Evolutionary conservation across 2,329 filamentous ascomycete genomes (phyloP), one percentile per base, ranked within the genome.

Genomic region (Penicillium oxalicum): DNA sequence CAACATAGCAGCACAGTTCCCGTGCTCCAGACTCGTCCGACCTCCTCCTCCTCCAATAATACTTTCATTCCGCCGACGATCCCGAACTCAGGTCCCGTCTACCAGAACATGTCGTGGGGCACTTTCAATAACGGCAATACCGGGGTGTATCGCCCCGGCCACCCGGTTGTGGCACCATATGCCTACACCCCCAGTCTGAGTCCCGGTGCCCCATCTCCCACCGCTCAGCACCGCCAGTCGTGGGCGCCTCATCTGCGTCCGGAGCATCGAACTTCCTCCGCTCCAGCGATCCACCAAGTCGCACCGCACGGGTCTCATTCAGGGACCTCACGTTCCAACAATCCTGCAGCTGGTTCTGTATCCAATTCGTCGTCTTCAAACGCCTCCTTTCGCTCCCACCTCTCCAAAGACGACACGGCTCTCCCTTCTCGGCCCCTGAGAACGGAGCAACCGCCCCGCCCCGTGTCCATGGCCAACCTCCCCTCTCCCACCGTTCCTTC

Each of bases 11-110:
- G 78, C 70, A 83, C 86, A 59, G 78, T 83, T 62, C 84, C 84
- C 56, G 86, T 90, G 79, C 82, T 91, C 63, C 86, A 89, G 69
- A 80, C 84, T 61, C 81, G 84, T 67, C 81, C 84, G 54, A 77
- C 78, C 47, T 84, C 86, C 52, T 77, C 81, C 37, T 79, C 80
- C 48, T 79, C 77, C 62, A 8, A 2, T 9, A 32, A 32, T 32
- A 79, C 79, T 59, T 81, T 84, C 51, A 55, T 62, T 45, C 56
- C 59, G 18, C 50, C 65, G 27, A 59, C 63, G 9, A 53, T 64
- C 36, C 64, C 68, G 42, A 56, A 61, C 32, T 63, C 77, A 36
- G 62, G 60, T 43, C 60, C 64, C 47, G 64, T 66, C 38, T 67
- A 64, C 51, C 58, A 67, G 50, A 61, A 61, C 52, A 67, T 71